These are phyloP conservation scores for Wickerhamomyces sydowiorum DNA, from an alignment of 805 yeast species.

Conservation along the genomic window DNA sequence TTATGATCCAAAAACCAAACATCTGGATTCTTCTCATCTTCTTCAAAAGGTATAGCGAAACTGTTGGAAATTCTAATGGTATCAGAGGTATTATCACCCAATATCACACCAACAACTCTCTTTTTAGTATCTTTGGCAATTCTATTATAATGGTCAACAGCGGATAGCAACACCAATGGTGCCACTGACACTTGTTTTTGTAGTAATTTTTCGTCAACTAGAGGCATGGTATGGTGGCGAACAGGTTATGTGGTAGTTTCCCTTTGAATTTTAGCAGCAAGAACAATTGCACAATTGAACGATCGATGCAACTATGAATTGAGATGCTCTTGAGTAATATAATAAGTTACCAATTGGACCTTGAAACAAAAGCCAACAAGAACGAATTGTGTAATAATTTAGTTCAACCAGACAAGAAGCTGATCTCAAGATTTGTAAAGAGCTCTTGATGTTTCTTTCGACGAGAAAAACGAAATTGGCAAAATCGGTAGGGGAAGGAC, in stretches of 20 bases:
- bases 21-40: slow-evolving; percentile 82
- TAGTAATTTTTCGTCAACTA: slow-evolving; percentile 17
- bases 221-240: slow-evolving; percentile 15
- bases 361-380: no score
- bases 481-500: no score
- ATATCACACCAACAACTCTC: slow-evolving; percentile 89
- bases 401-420: no score
- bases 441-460: no score
- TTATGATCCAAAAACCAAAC: slow-evolving; percentile 98
- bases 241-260: neutral
- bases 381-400: no score
- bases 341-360: no score
- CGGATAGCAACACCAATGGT: slow-evolving; percentile 89
- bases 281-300: no score
- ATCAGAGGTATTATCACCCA: slow-evolving; percentile 67
- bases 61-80: slow-evolving; percentile 78
- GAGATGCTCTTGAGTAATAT: no score
- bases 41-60: slow-evolving; percentile 97
- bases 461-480: no score
- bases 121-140: slow-evolving; percentile 68
- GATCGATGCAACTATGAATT: no score
- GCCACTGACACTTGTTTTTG: slow-evolving; percentile 79
- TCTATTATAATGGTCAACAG: slow-evolving; percentile 92
- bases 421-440: no score
- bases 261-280: no score